Base-by-base conservation (phyloP, 2,329 filamentous ascomycete species). In the Colletotrichum sp. region DNA sequence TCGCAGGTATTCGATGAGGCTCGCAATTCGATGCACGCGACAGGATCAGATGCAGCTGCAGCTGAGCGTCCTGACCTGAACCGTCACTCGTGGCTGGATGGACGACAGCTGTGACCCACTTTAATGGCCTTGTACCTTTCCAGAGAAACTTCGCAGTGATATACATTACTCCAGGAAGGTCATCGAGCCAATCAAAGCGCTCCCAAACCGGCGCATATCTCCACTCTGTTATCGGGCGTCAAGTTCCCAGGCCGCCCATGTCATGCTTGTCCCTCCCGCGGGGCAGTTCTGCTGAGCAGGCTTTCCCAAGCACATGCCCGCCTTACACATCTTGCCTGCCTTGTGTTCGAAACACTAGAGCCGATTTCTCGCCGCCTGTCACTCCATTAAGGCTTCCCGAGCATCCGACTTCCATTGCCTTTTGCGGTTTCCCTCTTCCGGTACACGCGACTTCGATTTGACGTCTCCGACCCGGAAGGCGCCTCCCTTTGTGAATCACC, bases 291-390 rank as follows among this genome's bases (percentile, higher is more conserved):
- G 39, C 44, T 49, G 63, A 36, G 34, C 72, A 76, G 70, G 64
- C 73, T 73, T 72, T 69, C 73, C 59, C 64, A 69, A 73, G 70
- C 64, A 76, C 59, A 76, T 69, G 70, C 73, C 69, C 73, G 65
- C 64, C 70, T 63, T 59, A 59, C 64, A 32, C 55, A 55, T 55
- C 44, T 69, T 55, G 36, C 36, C 30, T 59, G 66, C 39, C 55
- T 68, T 69, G 36, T 28, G 39, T 73, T 73, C 74, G 74, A 76
- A 76, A 76, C 74, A 74, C 69, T 62, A 71, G 26, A 60, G 62
- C 69, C 39, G 60, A 62, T 12, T 71, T 18, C 32, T 72, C 55
- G 55, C 65, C 44, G 44, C 63, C 63, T 75, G 49, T 67, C 39
- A 34, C 30, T 68, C 32, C 26, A 49, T 34, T 32, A 26, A 67